Evolutionary conservation across 306 rosid genomes (phyloP).

Genomic region (Cotoneaster glaucophyllus): DNA sequence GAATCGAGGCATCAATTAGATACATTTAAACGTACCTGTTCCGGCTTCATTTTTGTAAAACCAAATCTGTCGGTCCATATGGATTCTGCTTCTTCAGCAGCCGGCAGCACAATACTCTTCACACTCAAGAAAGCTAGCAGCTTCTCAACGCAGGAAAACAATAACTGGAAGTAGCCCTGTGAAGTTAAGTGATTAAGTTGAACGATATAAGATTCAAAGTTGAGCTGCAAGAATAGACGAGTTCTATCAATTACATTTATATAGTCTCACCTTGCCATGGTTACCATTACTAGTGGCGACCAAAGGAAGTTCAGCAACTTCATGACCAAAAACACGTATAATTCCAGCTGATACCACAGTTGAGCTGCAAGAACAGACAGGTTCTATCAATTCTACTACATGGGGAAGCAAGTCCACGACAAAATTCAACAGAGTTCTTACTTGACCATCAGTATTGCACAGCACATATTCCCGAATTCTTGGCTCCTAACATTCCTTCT

Average conservation of each 20-base stretch:
- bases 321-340: slow-evolving; percentile 73
- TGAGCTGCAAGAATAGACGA: slow-evolving; percentile 57
- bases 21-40: slow-evolving; percentile 47
- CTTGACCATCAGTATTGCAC: slow-evolving; percentile 89
- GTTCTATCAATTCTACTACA: slow-evolving; percentile 12
- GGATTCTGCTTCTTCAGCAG: slow-evolving; percentile 90
- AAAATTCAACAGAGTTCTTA: slow-evolving; percentile 32
- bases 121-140: slow-evolving; percentile 70
- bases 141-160: slow-evolving; percentile 84
- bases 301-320: slow-evolving; percentile 87
- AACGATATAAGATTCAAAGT: slow-evolving; percentile 27
- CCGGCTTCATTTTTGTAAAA: slow-evolving; percentile 63
- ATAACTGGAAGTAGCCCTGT: slow-evolving; percentile 92
- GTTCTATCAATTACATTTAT: slow-evolving; percentile 8
- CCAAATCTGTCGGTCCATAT: slow-evolving; percentile 89
- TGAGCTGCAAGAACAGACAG: slow-evolving; percentile 56
- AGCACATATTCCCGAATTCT: slow-evolving; percentile 88
- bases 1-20: background rate
- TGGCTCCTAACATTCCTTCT: slow-evolving; percentile 81
- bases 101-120: slow-evolving; percentile 79
- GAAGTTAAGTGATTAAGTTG: background rate
- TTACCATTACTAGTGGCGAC: slow-evolving; percentile 74
- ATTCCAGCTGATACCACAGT: slow-evolving; percentile 87
- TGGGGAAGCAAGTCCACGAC: background rate
- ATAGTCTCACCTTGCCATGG: slow-evolving; percentile 75